Base-by-base conservation (phyloP, 2,329 filamentous ascomycete genomes). In the Paracamarosporium sp. region DNA sequence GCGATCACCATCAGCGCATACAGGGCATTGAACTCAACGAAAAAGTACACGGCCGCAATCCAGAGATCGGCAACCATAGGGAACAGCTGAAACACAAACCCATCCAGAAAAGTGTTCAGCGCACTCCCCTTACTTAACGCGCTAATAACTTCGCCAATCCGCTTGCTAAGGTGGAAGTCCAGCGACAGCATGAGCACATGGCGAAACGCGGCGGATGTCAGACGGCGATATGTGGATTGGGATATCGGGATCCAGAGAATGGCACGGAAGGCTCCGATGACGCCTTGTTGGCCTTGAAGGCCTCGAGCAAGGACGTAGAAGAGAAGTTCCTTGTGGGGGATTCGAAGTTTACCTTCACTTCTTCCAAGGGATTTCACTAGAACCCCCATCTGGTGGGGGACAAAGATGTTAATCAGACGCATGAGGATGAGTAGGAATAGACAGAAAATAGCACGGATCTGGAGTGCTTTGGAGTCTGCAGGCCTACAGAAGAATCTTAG, bases 41-140 rank as follows among this genome's bases (percentile, higher is more conserved):
- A 85, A 27, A 89, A 79, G 60, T 88, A 89, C 22, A 84, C 75
- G 36, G 87, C 82, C 5, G 87, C 87, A 28, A 88, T 78, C 4
- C 78, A 70, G 70, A 89, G 79, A 68, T 89, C 86, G 50, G 87
- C 81, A 3, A 89, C 66, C 82, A 86, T 86, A 3, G 86, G 86
- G 5, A 85, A 73, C 6, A 86, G 82, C 27, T 83, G 80, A 50
- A 89, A 85, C 44, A 86, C 80, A 24, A 88, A 78, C 8, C 81
- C 83, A 66, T 88, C 86, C 4, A 88, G 77, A 36, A 84, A 83
- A 0, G 77, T 82, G 61, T 83, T 83, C 30, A 84, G 76, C 1
- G 81, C 77, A 5, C 75, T 76, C 3, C 82, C 82, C 47, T 81
- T 79, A 54, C 73, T 81, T 0, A 84, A 69, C 0, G 82, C 82